Percentiles rank a stretch among this genome's conserved stretches.
Conservation (phyloP, 2,329 filamentous ascomycete genomes). For the Seiridium unicorne region DNA sequence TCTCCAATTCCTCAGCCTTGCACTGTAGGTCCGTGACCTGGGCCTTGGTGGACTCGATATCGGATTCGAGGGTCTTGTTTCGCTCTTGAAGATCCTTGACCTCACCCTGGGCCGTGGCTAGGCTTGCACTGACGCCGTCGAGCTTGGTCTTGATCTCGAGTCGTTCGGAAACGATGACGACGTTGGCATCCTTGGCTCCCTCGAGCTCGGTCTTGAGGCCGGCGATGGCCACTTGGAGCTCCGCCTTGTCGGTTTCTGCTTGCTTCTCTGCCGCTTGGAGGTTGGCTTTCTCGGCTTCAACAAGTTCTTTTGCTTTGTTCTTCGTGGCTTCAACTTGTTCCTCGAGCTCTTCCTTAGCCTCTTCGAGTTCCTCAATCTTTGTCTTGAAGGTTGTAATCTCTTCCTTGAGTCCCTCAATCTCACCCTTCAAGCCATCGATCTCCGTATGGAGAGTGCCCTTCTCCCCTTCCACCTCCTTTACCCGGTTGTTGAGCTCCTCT, state of each 20-base stretch:
- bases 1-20: conserved; percentile 20
- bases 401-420: conserved; percentile 26
- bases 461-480: conserved; percentile 22
- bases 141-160: conserved; percentile 4
- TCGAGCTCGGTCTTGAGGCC: conserved; percentile 7
- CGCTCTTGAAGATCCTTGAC: conserved; percentile 16
- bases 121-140: not conserved
- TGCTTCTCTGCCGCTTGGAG: conserved; percentile 10
- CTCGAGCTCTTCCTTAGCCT: conserved; percentile 7
- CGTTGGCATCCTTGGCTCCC: conserved; percentile 7
- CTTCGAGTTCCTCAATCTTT: conserved; percentile 22
- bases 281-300: conserved; percentile 14
- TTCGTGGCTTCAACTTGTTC: conserved; percentile 4
- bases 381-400: conserved; percentile 23
- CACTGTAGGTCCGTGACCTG: conserved; percentile 20
- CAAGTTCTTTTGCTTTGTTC: conserved; percentile 14
- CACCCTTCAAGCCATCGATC: conserved; percentile 9
- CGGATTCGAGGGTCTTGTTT: conserved; percentile 19
- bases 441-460: conserved; percentile 20
- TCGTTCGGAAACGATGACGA: conserved; percentile 5
- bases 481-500: conserved; percentile 23
- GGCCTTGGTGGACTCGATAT: conserved; percentile 14
- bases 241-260: conserved; percentile 18
- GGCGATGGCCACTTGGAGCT: not conserved
- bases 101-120: conserved; percentile 8